These are phyloP conservation scores for Fagopyrum homotropicum DNA, from an alignment of 148 eudicot genomes.

Conservation along the genomic window DNA sequence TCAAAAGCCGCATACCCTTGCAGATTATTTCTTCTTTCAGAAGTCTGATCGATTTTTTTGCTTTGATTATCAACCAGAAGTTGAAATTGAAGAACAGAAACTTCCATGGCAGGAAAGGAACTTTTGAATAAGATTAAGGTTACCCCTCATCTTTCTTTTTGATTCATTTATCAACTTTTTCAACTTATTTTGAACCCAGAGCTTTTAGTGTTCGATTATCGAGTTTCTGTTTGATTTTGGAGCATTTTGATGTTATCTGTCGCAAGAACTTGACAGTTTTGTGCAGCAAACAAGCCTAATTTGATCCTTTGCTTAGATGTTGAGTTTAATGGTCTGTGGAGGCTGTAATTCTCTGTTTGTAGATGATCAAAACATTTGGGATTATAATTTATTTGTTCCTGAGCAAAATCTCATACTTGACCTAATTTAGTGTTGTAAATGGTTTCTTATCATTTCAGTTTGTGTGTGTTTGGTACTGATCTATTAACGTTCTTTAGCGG, in stretches of 20 bases:
- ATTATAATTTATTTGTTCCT: not conserved
- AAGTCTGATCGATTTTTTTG: not conserved
- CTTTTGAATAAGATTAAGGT: constrained; percentile 12
- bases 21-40: not conserved
- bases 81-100: not conserved
- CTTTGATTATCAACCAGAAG: not conserved
- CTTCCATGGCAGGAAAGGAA: constrained; percentile 9
- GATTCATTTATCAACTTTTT: not conserved
- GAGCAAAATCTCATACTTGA: not conserved
- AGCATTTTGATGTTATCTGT: not conserved
- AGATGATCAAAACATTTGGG: not conserved
- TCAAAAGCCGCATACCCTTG: not conserved
- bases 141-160: not conserved
- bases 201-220: not conserved
- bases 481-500: not conserved
- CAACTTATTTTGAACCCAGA: not conserved
- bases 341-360: not conserved
- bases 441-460: not conserved
- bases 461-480: not conserved
- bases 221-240: not conserved
- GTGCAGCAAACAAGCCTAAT: not conserved
- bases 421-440: not conserved
- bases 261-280: not conserved
- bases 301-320: not conserved
- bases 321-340: not conserved